Evolutionary conservation across 805 yeast species (phyloP), one percentile per base, ranked within the genome.

Genomic region (Zygosaccharomyces siamensis): DNA sequence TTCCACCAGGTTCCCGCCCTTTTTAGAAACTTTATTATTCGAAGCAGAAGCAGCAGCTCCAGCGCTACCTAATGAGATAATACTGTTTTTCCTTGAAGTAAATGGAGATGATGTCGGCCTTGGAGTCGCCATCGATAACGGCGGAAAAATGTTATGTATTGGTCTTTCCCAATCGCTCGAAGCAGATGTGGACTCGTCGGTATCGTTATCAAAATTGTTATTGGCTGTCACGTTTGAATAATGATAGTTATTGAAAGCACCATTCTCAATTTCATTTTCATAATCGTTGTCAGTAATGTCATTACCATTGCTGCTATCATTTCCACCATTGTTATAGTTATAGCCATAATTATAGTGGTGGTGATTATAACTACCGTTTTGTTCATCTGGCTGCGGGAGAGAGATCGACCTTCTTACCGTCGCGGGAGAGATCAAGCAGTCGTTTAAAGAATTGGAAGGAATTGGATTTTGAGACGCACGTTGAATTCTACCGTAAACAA

Each of bases 401-500:
- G 44, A 24, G 4, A 18, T 23, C 36, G 43, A 20, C n/a, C 36
- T 23, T n/a, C 24, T 20, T n/a, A 39, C 26, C 8, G 33, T 20
- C 11, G 43, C 26, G 18, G 48, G 45, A 6, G 52, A 48, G 11
- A 40, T 47, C 43, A 54, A 30, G 24, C 57, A 56, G 14, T 54
- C 57, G 47, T 56, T 55, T 4, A 58, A 49, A 3, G 58, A 54
- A 45, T 56, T 56, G 8, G 59, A 52, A 2, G 56, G 49, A 31
- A 58, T 48, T 11, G 60, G 47, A 42, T 53, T 52, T 28, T 51
- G 54, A 6, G 61, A 55, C 6, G 61, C 61, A 12, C 56, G 45
- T 23, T 53, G 55, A 44, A 58, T 58, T 27, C 57, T 49, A 10
- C 57, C 58, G 42, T 55, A 49, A 58, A 58, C 56, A n/a, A 56